Percentiles rank a stretch among this genome's conserved stretches.
phyloP scores from a whole-genome alignment of 2,329 filamentous ascomycete species.

The Clonostachys byssicola region DNA sequence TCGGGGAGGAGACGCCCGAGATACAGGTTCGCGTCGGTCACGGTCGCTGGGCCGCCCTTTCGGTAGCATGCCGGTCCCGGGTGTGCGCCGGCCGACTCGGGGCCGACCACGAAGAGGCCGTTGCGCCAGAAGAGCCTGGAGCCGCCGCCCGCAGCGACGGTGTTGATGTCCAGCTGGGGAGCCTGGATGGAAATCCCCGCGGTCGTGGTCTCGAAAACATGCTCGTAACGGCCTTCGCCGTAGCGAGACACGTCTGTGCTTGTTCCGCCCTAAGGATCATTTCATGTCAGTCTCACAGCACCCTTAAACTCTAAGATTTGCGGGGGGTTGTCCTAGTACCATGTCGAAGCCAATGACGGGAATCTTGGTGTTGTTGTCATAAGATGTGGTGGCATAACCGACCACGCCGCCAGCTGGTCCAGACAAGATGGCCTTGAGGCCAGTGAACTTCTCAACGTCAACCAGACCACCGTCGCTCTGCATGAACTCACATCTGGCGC shows the following conservation, averaged over 20 bases:
- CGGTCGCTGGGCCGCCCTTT: constrained; percentile 82
- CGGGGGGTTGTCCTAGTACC: constrained; percentile 27
- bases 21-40: constrained; percentile 90
- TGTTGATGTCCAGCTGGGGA: constrained; percentile 91
- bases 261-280: constrained; percentile 59
- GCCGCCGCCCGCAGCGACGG: constrained; percentile 85
- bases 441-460: constrained; percentile 78
- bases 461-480: constrained; percentile 76
- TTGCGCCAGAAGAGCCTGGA: constrained; percentile 84
- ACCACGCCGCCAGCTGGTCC: constrained; percentile 93
- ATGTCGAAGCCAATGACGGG: constrained; percentile 95
- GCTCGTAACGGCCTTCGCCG: constrained; percentile 80
- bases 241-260: constrained; percentile 89
- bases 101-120: constrained; percentile 85
- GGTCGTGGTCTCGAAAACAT: constrained; percentile 91
- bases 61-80: constrained; percentile 89
- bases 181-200: constrained; percentile 93
- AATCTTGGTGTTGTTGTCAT: constrained; percentile 75
- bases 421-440: constrained; percentile 79
- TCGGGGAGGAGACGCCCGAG: constrained; percentile 81
- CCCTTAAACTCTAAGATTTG: background rate
- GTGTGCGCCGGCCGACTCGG: constrained; percentile 83
- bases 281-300: background rate
- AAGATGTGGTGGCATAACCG: constrained; percentile 87
- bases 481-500: constrained; percentile 91